Evolutionary conservation across 768 basidiomycete genomes (phyloP), one percentile per base, ranked within the genome.

Genomic region (Pleurotus tuber-regium): DNA sequence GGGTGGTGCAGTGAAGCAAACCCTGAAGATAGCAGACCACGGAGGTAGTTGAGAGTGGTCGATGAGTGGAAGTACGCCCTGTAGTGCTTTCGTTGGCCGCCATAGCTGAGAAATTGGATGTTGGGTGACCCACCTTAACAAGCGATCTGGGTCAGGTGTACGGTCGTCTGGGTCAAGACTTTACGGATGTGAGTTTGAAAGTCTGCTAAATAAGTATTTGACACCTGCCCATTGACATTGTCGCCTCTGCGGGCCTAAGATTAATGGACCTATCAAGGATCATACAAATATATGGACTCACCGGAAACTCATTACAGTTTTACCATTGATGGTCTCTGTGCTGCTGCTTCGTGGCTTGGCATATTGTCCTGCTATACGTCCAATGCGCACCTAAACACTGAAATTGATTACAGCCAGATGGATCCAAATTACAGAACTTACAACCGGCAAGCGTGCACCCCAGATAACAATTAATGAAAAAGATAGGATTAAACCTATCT

Each of bases 51-150:
- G 35, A 98, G 76, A 0, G 97, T 98, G 6, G 94, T 80, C 0
- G 92, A 80, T 0, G 96, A 98, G 70, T 98, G 87, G 72, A 98
- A 98, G 77, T 98, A 98, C 2, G 96, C 94, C 55, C 91, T 94
- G 57, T 19, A 30, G 35, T 35, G 26, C 25, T 19, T 39, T 52
- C 30, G 14, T 40, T 21, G 21, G 24, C 51, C 33, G 9, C 26
- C 4, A 43, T 24, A 46, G 33, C 41, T 26, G 49, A 30, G 16
- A 14, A 50, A 25, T 8, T 28, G 38, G 25, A 4, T 19, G 11
- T 19, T 29, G 9, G 36, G 21, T 23, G 24, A 56, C 53, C 44
- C 58, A 87, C 92, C 83, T 87, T 9, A 98, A 72, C 7, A 99
- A 73, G 16, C 97, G 81, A 55, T 93, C 86, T 0, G 97, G 96